A percentile compares a stretch with the other conserved stretches of the same genome.
Evolutionary conservation across 2,329 filamentous ascomycete species (phyloP).

Genomic region (Zymoseptoria pseudotritici): DNA sequence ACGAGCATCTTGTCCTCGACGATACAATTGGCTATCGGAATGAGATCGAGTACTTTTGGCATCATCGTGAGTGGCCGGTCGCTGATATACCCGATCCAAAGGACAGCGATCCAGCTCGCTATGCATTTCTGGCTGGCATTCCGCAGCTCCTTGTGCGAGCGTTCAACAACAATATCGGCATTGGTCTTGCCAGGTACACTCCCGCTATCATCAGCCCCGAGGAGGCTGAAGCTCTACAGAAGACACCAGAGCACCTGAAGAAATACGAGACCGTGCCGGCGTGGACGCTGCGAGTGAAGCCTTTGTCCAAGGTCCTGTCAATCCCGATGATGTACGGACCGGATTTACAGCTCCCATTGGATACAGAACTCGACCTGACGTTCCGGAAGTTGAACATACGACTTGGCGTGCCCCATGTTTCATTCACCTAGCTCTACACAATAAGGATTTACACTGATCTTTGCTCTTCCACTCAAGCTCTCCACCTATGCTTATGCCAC

Average conservation of each 20-base stretch:
- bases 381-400: slow-evolving; percentile 3
- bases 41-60: slow-evolving; percentile 7
- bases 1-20: slow-evolving; percentile 5
- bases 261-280: slow-evolving; percentile 1
- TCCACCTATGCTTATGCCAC: not conserved
- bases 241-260: not conserved
- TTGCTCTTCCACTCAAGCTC: not conserved
- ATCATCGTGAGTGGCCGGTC: slow-evolving; percentile 2
- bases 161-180: slow-evolving; percentile 6
- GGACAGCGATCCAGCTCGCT: slow-evolving; percentile 1
- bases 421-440: not conserved
- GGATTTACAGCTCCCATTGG: not conserved
- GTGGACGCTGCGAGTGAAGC: slow-evolving; percentile 1
- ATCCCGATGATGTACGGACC: slow-evolving; percentile 1
- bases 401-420: slow-evolving; percentile 1
- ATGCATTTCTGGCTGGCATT: slow-evolving; percentile 4
- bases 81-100: slow-evolving; percentile 4
- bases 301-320: not conserved
- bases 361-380: not conserved
- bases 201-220: slow-evolving; percentile 5
- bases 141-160: slow-evolving; percentile 3
- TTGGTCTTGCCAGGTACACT: slow-evolving; percentile 2
- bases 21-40: slow-evolving; percentile 4
- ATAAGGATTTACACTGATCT: not conserved
- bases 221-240: slow-evolving; percentile 1